Base-by-base conservation (phyloP, 495 filamentous ascomycete species). In the Aspergillus sparsus region DNA sequence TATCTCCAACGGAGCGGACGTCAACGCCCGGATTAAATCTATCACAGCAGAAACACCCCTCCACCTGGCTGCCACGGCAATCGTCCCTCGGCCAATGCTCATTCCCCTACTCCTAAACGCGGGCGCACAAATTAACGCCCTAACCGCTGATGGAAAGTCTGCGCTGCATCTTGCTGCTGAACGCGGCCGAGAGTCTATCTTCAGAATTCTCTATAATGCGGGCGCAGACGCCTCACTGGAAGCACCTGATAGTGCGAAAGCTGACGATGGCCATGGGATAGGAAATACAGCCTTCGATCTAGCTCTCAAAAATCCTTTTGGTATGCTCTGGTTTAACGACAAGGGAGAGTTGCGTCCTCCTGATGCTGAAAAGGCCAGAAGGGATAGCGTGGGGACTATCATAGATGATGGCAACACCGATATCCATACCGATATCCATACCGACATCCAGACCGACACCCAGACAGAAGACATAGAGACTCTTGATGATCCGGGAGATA, bases 131-230 rank as follows among this genome's bases (percentile, higher is more conserved):
- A 35, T 75, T 13, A 70, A 77, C 51, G 53, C 67, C 2, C 66
- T 56, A 10, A 74, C 66, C 0, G 44, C 36, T 0, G 68, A 74
- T 3, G 74, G 74, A 0, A 73, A 68, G 42, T 75, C 75, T 2
- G 56, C 78, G 0, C 61, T 80, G 8, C 78, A 80, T 49, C 51
- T 77, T 0, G 74, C 76, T 6, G 73, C 69, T 10, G 70, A 71
- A 31, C 65, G 70, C 21, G 74, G 72, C 3, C 64, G 67, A 27
- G 61, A 74, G 5, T 11, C 62, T 1, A 56, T 73, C 13, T 72
- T 74, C 49, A 62, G 58, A 2, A 60, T 67, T 7, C 34, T 78
- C 0, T 41, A 75, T 0, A 67, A 71, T 12, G 49, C 70, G 7
- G 69, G 70, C 2, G 73, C 72, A 0, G 71, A 76, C 56, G 6